A percentile compares a stretch with the other conserved stretches of the same genome.
These are phyloP conservation scores for Colletotrichum sublineola DNA, from an alignment of 2,329 filamentous ascomycete genomes.

Conservation along the genomic window DNA sequence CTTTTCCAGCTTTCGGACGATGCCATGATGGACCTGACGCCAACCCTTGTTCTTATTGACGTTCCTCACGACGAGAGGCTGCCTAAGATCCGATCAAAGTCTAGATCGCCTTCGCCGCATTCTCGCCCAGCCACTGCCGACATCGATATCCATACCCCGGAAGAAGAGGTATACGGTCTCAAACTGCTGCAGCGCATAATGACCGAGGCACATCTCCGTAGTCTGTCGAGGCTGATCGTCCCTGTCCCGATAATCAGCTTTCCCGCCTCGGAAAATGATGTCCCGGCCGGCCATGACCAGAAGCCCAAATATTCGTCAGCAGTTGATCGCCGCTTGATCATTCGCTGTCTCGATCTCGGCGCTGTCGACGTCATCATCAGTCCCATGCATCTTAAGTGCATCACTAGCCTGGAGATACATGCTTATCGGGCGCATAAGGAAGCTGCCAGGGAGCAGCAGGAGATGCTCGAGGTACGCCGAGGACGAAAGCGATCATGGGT, in stretches of 20 bases:
- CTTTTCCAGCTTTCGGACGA: constrained; percentile 67
- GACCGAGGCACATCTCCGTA: constrained; percentile 69
- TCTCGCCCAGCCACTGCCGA: constrained; percentile 53
- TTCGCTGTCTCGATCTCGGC: constrained; percentile 85
- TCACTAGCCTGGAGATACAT: constrained; percentile 83
- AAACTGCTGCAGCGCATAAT: constrained; percentile 68
- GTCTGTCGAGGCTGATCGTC: constrained; percentile 68
- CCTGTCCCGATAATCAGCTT: constrained; percentile 67
- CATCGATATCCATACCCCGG: constrained; percentile 56
- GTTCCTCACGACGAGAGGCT: constrained; percentile 65
- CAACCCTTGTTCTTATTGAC: constrained; percentile 70
- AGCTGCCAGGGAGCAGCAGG: constrained; percentile 78
- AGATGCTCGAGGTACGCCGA: constrained; percentile 78
- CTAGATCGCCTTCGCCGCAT: constrained; percentile 61
- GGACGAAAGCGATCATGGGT: constrained; percentile 93
- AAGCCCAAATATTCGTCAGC: constrained; percentile 42
- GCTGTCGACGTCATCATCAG: constrained; percentile 88
- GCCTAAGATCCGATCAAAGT: constrained; percentile 51
- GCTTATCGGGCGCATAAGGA: constrained; percentile 87
- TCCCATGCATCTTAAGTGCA: constrained; percentile 79
- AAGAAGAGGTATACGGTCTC: constrained; percentile 68
- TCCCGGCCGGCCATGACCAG: constrained; percentile 44
- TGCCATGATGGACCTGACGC: constrained; percentile 65
- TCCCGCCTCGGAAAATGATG: constrained; percentile 48
- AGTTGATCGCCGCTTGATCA: constrained; percentile 64